Evolutionary conservation across 441 rosid genomes (phyloP), one percentile per base, ranked within the genome.

Genomic region (Populus tomentosa): DNA sequence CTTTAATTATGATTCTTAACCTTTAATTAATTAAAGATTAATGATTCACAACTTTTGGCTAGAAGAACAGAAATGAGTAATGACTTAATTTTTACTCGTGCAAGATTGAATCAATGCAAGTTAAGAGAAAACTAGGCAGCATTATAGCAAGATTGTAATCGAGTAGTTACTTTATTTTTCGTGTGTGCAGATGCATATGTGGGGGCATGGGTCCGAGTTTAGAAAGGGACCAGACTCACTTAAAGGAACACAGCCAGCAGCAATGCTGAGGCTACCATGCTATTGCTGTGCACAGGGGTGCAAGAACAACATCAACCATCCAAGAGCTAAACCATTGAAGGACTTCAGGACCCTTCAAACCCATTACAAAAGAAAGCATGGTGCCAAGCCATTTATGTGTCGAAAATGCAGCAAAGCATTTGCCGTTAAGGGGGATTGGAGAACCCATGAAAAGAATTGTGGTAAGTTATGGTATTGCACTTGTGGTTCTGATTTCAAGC

Each of bases 231-330:
- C 91, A 2, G 91, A 89, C 66, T 89, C 95, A 5, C 91, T 91
- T 0, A 89, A 83, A 79, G 93, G 95, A 63, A 85, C 91, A 24
- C 95, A 91, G 63, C 95, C 95, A 50, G 88, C 91, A 1, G 95
- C 93, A 67, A 89, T 91, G 90, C 81, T 91, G 56, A 86, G 93
- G 85, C 81, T 91, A 13, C 95, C 95, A 14, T 91, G 95, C 74
- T 92, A 92, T 50, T 89, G 95, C 63, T 90, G 87, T 63, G 90
- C 90, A 56, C 89, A 84, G 75, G 92, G 90, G 53, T 88, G 93
- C 85, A 91, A 89, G 86, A 88, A 91, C 89, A 91, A 91, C 86
- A 86, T 91, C 65, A 89, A 91, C 79, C 93, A 91, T 84, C 95
- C 92, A 0, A 79, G 90, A 69, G 93, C 93, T 18, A 91, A 88